These are phyloP conservation scores for Vitis rotundifolia DNA, from an alignment of 164 flowering plant genomes.

Conservation along the genomic window DNA sequence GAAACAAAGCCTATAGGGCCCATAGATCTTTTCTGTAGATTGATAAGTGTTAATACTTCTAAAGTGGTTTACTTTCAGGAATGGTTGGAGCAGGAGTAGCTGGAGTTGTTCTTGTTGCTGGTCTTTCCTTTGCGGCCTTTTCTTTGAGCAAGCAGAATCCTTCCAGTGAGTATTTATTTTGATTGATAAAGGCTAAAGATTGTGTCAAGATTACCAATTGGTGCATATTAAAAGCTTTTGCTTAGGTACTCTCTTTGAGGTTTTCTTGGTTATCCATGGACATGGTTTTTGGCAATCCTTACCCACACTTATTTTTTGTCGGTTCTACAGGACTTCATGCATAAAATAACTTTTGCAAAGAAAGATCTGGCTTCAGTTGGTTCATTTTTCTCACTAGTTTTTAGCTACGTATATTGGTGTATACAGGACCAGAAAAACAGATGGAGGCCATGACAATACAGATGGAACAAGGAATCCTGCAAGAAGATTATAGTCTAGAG, in stretches of 20 bases:
- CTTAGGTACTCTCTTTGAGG: not conserved
- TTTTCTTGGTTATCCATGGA: not conserved
- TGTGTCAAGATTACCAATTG: too few species aligned
- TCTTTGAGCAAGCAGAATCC: constrained; percentile 52
- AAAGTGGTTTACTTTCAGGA: constrained; percentile 73
- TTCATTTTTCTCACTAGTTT: not conserved
- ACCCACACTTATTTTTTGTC: not conserved
- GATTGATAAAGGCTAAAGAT: not conserved
- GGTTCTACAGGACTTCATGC: not conserved
- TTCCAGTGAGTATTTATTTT: constrained; percentile 50
- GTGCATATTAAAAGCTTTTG: not conserved
- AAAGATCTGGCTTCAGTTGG: not conserved
- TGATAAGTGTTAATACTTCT: constrained; percentile 44
- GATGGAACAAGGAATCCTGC: constrained; percentile 33
- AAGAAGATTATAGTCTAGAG: constrained; percentile 31
- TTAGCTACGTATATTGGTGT: constrained; percentile 4
- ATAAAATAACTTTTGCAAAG: not conserved
- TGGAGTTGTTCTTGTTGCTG: constrained; percentile 67
- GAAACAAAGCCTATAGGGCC: not conserved
- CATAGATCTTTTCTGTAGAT: too few species aligned
- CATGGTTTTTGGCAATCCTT: not conserved
- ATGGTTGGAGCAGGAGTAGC: constrained; percentile 68
- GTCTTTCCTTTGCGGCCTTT: constrained; percentile 65
- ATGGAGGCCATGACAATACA: constrained; percentile 62
- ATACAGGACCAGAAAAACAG: constrained; percentile 49